Base-by-base conservation (phyloP, 305 asterid species). In the Lippia alba region DNA sequence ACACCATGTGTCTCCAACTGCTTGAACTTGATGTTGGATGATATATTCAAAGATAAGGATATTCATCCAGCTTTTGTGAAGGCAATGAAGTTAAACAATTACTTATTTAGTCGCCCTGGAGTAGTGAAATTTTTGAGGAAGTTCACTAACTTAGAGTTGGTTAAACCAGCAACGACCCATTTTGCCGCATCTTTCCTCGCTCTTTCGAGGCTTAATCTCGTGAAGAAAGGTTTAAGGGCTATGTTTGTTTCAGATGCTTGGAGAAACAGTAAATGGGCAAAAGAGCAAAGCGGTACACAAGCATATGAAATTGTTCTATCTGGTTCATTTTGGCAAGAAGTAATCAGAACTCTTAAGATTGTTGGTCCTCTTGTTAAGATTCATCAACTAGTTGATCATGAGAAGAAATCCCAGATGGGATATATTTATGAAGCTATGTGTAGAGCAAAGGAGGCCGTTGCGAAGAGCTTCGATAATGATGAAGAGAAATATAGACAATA, bases 361-460 rank as follows among this genome's bases (percentile, higher is more conserved):
- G 8, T 0, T 4, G 15, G 15, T 20, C 70, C 49, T 14, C 49
- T 49, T 15, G 50, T 15, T 8, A 54, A 55, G 55, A 18, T 72
- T 54, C 56, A 24, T 58, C 36, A 34, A 16, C 16, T 55, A 8
- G 24, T 72, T 18, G 19, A 15, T 24, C 44, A 15, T 55, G 65
- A 44, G 33, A 64, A 72, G 33, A 65, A 63, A n/a, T 45, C 50
- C 32, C 36, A 50, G 1, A 44, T 45, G 71, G 69, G 69, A 12
- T 70, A 61, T 14, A 61, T 70, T 17, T 50, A 61, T 50, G 15
- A 34, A n/a, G 63, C 62, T 16, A 61, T 46, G 10, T n/a, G 64
- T n/a, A 64, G 19, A 56, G 59, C 65, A 19, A 55, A 61, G 16
- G 15, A 46, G 24, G 56, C 17, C 3, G 40, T 63, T 24, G 64